Evolutionary conservation across 202 grass and related monocot species (phyloP).

Genomic region (Hordeum pubiflorum): DNA sequence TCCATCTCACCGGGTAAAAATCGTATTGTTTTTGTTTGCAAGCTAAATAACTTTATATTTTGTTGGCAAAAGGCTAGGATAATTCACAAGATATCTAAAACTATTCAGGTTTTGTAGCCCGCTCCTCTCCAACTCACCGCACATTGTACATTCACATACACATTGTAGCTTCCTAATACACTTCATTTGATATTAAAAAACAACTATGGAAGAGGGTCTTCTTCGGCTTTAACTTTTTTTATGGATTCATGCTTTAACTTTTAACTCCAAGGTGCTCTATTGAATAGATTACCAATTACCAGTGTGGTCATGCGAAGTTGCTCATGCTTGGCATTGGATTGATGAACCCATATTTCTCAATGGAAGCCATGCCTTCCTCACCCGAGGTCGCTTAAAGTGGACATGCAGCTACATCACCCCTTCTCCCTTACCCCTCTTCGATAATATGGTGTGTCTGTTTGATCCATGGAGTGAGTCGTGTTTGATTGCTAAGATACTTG

Average conservation of each 20-base stretch:
- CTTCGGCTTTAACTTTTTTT: neutral
- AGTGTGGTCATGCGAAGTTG: neutral
- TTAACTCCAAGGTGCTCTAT: neutral
- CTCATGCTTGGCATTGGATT: neutral
- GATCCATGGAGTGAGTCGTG: constrained; percentile 73
- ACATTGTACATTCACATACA: neutral
- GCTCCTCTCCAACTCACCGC: neutral
- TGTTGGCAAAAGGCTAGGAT: neutral
- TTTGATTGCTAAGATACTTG: constrained; percentile 47
- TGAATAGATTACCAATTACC: neutral
- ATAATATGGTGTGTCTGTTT: constrained; percentile 9
- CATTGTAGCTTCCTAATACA: neutral
- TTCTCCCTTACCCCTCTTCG: no score
- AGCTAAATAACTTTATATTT: neutral
- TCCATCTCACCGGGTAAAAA: neutral
- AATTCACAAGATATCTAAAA: neutral
- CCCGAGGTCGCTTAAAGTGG: no score
- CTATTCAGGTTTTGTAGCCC: neutral
- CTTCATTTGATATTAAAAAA: neutral
- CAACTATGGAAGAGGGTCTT: neutral
- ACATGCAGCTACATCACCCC: no score
- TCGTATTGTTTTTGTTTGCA: neutral
- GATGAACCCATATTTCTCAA: no score
- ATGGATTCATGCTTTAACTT: neutral
- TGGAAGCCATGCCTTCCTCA: no score